A percentile compares a stretch with the other conserved stretches of the same genome.
Conservation (phyloP, 805 yeast species). For the Vanderwaltozyma yarrowii region DNA sequence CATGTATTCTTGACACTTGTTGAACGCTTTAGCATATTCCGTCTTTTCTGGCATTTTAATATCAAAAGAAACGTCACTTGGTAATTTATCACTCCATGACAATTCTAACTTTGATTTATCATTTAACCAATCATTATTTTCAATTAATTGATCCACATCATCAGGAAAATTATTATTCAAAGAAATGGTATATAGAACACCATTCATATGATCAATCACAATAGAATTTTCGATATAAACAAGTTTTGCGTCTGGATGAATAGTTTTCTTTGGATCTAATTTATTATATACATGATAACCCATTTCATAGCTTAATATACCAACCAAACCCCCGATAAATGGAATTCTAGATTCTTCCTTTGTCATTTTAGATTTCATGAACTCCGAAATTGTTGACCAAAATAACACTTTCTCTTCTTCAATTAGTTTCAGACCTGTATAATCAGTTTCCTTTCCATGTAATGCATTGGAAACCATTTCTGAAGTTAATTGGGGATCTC, state of each 20-base stretch:
- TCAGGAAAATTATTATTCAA: conserved; percentile 32
- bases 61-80: conserved; percentile 19
- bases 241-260: conserved; percentile 64
- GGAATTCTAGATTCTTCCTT: conserved; percentile 39
- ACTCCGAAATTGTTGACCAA: conserved; percentile 21
- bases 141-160: conserved; percentile 2
- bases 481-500: conserved; percentile 11
- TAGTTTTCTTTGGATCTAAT: conserved; percentile 18
- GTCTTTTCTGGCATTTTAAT: conserved; percentile 41
- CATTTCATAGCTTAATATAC: conserved; percentile 81
- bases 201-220: conserved; percentile 39
- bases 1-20: conserved; percentile 54
- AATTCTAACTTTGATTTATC: conserved; percentile 6
- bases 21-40: conserved; percentile 45
- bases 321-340: conserved; percentile 86
- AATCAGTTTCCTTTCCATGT: not conserved
- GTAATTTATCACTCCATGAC: conserved; percentile 9
- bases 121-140: not conserved
- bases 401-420: conserved; percentile 19
- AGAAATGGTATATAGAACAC: conserved; percentile 43
- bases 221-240: conserved; percentile 60
- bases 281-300: conserved; percentile 42
- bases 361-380: conserved; percentile 16
- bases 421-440: conserved; percentile 5
- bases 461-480: conserved; percentile 1